Conservation (phyloP, 495 filamentous ascomycete genomes). For the Margaritispora aquatica region DNA sequence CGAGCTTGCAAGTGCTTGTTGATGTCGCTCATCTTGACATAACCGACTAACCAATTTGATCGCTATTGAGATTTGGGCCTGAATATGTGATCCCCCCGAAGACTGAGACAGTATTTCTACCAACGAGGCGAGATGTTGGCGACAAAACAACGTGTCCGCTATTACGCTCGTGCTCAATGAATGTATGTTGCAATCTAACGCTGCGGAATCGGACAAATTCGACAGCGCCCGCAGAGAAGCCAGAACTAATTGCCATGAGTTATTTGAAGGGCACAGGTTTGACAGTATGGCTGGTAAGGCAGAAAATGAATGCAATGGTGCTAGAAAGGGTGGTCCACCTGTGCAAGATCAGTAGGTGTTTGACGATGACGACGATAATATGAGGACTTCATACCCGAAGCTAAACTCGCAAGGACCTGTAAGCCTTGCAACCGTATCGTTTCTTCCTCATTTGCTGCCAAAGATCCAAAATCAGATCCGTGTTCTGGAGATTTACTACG, state of each 20-base stretch:
- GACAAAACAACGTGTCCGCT: conserved; percentile 57
- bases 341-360: conserved; percentile 18
- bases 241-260: conserved; percentile 57
- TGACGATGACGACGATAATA: background rate
- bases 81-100: conserved; percentile 39
- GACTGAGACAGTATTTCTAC: conserved; percentile 58
- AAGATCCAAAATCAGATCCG: conserved; percentile 20
- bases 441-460: conserved; percentile 42
- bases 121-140: conserved; percentile 50
- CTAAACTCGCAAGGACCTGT: conserved; percentile 74
- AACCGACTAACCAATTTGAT: conserved; percentile 58
- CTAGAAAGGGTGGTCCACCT: conserved; percentile 79
- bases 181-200: conserved; percentile 31
- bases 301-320: conserved; percentile 60
- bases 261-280: conserved; percentile 57
- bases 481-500: conserved; percentile 33
- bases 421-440: conserved; percentile 70
- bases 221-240: conserved; percentile 70
- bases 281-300: conserved; percentile 62
- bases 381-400: conserved; percentile 55
- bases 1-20: conserved; percentile 56
- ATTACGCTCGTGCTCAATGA: conserved; percentile 33
- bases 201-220: conserved; percentile 61
- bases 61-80: conserved; percentile 63
- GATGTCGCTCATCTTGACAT: conserved; percentile 63